phyloP scores from a whole-genome alignment of 257 asterid species.

The Scutellaria baicalensis region DNA sequence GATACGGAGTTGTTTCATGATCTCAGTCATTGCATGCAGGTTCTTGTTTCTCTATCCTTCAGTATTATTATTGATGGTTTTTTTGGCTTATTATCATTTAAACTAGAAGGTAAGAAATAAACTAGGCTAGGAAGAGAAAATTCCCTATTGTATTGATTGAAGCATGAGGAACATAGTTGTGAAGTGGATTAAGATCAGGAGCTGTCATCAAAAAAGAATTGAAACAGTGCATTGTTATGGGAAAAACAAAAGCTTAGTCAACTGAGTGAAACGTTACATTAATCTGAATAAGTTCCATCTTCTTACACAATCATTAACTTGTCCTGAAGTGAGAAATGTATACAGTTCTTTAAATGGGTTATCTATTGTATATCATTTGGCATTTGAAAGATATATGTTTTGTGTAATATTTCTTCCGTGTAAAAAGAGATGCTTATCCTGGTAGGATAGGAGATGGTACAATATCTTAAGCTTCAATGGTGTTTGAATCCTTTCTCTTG shows the following conservation, averaged over 20 bases:
- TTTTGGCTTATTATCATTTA: not conserved
- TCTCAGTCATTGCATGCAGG: conserved; percentile 19
- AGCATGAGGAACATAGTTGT: conserved; percentile 8
- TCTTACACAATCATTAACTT: not conserved
- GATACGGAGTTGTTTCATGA: conserved; percentile 24
- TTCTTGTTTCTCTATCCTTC: conserved; percentile 1
- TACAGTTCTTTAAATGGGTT: not conserved
- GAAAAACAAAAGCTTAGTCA: conserved; percentile 1
- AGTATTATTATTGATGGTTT: conserved; percentile 1
- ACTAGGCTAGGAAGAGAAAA: not conserved
- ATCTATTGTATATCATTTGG: not conserved
- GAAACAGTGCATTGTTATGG: conserved; percentile 4
- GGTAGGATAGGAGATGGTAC: conserved; percentile 12
- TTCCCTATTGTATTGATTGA: not conserved
- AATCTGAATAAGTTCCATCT: not conserved
- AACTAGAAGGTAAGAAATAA: conserved; percentile 12
- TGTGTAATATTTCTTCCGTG: not conserved
- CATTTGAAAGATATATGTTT: not conserved
- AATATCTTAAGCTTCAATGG: conserved; percentile 5
- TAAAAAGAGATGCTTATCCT: conserved; percentile 4
- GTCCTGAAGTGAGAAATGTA: not conserved
- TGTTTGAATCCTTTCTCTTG: conserved; percentile 1
- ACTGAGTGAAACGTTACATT: not conserved
- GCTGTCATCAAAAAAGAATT: not conserved
- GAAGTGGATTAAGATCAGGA: not conserved